phyloP scores from a whole-genome alignment of 2,329 filamentous ascomycete species.

The Albifimbria verrucaria region DNA sequence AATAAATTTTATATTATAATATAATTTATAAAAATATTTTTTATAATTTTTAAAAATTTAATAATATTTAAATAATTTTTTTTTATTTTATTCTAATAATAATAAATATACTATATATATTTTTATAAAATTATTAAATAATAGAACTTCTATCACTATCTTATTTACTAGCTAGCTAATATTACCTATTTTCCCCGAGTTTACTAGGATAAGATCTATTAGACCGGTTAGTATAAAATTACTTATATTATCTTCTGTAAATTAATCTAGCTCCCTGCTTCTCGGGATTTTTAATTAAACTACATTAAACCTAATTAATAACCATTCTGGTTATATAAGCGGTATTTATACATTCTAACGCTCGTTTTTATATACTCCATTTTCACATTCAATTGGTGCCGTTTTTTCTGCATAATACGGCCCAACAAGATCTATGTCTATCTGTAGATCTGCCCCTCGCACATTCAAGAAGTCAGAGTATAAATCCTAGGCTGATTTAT shows the following conservation, averaged over 20 bases:
- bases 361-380: slow-evolving; percentile 2
- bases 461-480: not conserved
- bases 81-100: not conserved
- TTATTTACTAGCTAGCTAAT: too few relatives aligned
- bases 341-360: slow-evolving; percentile 1
- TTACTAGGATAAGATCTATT: too few relatives aligned
- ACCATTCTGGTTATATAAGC: slow-evolving; percentile 1
- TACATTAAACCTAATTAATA: slow-evolving; percentile 6
- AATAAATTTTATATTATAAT: too few relatives aligned
- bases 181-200: too few relatives aligned
- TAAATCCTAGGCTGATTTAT: not conserved
- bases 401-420: not conserved
- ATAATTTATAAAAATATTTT: too few relatives aligned
- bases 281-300: not conserved
- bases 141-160: too few relatives aligned
- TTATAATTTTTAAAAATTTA: not conserved
- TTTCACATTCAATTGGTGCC: too few relatives aligned
- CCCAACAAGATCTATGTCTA: not conserved
- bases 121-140: too few relatives aligned
- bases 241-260: not conserved
- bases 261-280: not conserved
- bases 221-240: not conserved
- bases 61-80: too few relatives aligned
- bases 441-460: not conserved
- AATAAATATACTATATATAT: too few relatives aligned